Evolutionary conservation across 164 flowering plant genomes (phyloP), one percentile per base, ranked within the genome.

Genomic region (Umbellularia californica): DNA sequence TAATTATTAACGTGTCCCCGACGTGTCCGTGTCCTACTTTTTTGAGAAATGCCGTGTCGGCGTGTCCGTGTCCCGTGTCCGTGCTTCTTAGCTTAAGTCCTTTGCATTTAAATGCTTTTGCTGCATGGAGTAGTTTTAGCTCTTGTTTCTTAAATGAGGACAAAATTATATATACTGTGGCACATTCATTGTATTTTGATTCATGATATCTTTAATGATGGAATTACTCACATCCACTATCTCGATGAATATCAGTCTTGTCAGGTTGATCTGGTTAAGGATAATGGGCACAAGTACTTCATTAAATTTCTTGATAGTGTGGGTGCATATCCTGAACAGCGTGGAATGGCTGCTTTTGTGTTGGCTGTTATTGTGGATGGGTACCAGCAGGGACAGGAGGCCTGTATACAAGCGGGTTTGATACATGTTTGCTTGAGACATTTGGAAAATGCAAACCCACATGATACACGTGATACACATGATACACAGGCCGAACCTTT

Each of bases 311-410:
- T 95, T 79, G 97, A 95, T 77, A 89, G 94, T 80, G 78, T 85
- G 78, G 98, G 92, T 82, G 95, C 98, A 35, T 93, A 78, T 79
- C 97, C 99, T 35, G 98, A 95, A 75, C 99, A 93, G 77, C 97
- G 97, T 23, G 95, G 98, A 65, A 95, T 93, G 99, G 98, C 99
- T 81, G 98, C 99, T 58, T 95, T 95, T 88, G 99, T 95, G 75
- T 86, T 95, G 83, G 98, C 99, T 65, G 95, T 95, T 52, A 89
- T 93, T 82, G 93, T 89, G 62, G 99, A 92, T 87, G 95, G 93
- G 41, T 94, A 95, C 73, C 86, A 86, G 76, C 83, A 88, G 64
- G 99, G 99, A 66, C 98, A 95, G 80, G 96, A 93, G 82, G 96
- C 91, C 50, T 95, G 98, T 80, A 78, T 90, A 76, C 89, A 89